Conservation (phyloP, 495 filamentous ascomycete species). For the Hypoxylon subgilvum region DNA sequence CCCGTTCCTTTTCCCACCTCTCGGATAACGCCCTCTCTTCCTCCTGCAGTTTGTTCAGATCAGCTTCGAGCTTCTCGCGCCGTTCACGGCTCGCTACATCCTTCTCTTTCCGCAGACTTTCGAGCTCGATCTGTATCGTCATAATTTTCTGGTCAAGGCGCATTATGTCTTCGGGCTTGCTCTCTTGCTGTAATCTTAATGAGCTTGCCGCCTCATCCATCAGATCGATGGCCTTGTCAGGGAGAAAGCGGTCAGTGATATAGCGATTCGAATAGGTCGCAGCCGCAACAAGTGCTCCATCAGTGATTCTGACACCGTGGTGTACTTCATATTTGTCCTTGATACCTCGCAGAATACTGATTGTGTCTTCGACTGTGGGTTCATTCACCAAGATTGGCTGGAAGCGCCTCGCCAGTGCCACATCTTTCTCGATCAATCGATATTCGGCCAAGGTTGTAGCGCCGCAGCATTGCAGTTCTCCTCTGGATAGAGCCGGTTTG, state of each 20-base stretch:
- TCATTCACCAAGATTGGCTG: conserved; percentile 91
- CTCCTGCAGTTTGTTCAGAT: conserved; percentile 74
- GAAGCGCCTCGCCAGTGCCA: conserved; percentile 87
- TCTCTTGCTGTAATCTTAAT: conserved; percentile 91
- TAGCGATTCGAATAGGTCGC: conserved; percentile 94
- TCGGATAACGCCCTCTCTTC: conserved; percentile 70
- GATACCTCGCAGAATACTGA: conserved; percentile 94
- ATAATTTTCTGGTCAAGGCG: conserved; percentile 91
- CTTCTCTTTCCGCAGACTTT: conserved; percentile 92
- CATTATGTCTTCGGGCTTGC: conserved; percentile 91
- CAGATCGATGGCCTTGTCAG: conserved; percentile 95
- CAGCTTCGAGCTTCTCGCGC: conserved; percentile 79
- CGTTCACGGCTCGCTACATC: conserved; percentile 87
- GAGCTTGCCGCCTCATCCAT: conserved; percentile 95
- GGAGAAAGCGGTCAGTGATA: conserved; percentile 92
- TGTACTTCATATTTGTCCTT: conserved; percentile 98
- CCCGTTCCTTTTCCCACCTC: conserved; percentile 88
- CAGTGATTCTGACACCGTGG: conserved; percentile 91
- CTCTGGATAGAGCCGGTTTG: conserved; percentile 90
- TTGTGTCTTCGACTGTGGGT: conserved; percentile 87
- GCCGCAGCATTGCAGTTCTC: conserved; percentile 93
- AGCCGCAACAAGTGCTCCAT: conserved; percentile 88
- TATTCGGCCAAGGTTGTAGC: conserved; percentile 95
- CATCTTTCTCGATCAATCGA: conserved; percentile 92
- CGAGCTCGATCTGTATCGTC: conserved; percentile 96